A percentile compares a stretch with the other conserved stretches of the same genome.
Evolutionary conservation across 495 filamentous ascomycete genomes (phyloP).

Genomic region (Acidomyces sp.): DNA sequence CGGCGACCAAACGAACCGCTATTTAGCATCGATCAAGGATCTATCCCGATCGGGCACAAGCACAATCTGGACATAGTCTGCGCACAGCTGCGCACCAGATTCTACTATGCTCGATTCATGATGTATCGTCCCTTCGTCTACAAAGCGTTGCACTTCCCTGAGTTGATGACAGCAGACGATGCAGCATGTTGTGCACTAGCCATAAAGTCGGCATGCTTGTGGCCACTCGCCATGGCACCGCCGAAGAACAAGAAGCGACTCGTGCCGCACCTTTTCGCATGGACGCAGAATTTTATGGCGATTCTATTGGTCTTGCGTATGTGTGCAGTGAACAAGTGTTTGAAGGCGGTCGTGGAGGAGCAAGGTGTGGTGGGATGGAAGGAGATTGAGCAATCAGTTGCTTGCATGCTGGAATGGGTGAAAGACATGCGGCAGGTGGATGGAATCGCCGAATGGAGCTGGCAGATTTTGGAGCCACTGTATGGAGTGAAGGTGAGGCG

Average conservation of each 20-base stretch:
- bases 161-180: constrained; percentile 41
- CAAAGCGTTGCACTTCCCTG: constrained; percentile 46
- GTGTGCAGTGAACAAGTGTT: constrained; percentile 35
- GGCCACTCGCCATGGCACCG: constrained; percentile 46
- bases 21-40: constrained; percentile 39
- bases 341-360: constrained; percentile 37
- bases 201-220: constrained; percentile 38
- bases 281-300: constrained; percentile 44
- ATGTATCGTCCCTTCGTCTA: constrained; percentile 47
- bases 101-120: constrained; percentile 47
- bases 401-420: constrained; percentile 42
- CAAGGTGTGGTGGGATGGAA: constrained; percentile 31
- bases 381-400: constrained; percentile 36
- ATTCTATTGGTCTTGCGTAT: constrained; percentile 43
- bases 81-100: constrained; percentile 42
- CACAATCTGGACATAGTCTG: constrained; percentile 42
- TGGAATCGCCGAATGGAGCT: constrained; percentile 38
- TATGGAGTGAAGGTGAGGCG: too few relatives aligned
- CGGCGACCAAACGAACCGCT: constrained; percentile 23
- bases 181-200: constrained; percentile 38
- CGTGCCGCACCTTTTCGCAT: constrained; percentile 44
- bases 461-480: constrained; percentile 33
- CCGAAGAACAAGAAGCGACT: constrained; percentile 42
- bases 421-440: constrained; percentile 39
- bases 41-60: constrained; percentile 28